Percentiles rank a stretch among this genome's conserved stretches.
These are phyloP conservation scores for Paspalum vaginatum DNA, from an alignment of 176 grass and related monocot genomes.

Conservation along the genomic window DNA sequence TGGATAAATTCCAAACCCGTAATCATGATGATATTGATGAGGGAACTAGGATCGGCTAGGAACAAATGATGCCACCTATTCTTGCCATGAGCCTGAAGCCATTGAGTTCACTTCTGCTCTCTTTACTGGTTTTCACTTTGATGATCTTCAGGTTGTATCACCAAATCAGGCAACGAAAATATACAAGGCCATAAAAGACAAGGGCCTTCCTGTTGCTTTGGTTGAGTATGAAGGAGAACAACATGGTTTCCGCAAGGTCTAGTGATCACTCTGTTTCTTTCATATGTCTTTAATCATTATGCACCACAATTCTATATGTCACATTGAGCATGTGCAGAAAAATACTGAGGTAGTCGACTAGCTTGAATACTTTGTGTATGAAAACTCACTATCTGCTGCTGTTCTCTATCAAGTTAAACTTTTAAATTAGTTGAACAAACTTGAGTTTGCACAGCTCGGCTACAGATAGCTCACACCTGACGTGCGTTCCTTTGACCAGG, in stretches of 20 bases:
- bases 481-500: slow-evolving; percentile 51
- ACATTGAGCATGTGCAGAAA: neutral
- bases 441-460: neutral
- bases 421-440: neutral
- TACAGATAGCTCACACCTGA: neutral
- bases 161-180: slow-evolving; percentile 80
- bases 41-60: neutral
- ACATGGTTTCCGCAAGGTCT: slow-evolving; percentile 87
- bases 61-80: neutral
- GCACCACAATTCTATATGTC: neutral
- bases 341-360: neutral
- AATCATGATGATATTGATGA: neutral
- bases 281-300: neutral
- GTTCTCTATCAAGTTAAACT: neutral
- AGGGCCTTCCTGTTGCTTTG: slow-evolving; percentile 87
- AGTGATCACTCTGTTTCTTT: neutral
- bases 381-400: neutral
- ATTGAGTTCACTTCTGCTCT: neutral
- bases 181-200: slow-evolving; percentile 83
- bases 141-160: slow-evolving; percentile 64
- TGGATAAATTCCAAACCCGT: neutral
- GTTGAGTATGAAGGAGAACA: slow-evolving; percentile 97
- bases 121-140: slow-evolving; percentile 18
- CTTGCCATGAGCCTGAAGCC: neutral
- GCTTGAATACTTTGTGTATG: neutral